These are phyloP conservation scores for Aspergillus homomorphus DNA, from an alignment of 495 filamentous ascomycete species.

Conservation along the genomic window DNA sequence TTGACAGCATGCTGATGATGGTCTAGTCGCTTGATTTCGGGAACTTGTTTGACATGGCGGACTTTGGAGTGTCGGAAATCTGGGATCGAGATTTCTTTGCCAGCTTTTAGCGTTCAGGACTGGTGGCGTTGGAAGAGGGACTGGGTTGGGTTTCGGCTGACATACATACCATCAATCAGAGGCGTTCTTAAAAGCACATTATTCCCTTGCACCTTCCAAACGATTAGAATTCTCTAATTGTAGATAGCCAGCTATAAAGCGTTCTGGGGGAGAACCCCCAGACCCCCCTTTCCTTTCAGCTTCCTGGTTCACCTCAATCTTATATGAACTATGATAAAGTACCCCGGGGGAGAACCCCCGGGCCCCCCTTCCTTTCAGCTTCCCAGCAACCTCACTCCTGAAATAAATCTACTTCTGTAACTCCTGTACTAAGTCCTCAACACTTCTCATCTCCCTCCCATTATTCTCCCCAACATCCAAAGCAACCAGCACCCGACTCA, in stretches of 20 bases:
- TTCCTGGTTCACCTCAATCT: too few species aligned
- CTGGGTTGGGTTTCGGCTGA: background rate
- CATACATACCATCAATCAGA: background rate
- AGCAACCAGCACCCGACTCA: conserved; percentile 79
- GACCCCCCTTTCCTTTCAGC: too few species aligned
- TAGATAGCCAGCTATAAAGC: too few species aligned
- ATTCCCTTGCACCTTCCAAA: too few species aligned
- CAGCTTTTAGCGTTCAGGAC: background rate
- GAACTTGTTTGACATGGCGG: conserved; percentile 31
- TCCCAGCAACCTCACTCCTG: too few species aligned
- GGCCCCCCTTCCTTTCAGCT: too few species aligned
- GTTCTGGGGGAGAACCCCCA: too few species aligned
- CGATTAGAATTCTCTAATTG: too few species aligned
- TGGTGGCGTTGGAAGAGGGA: background rate
- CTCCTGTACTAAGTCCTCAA: conserved; percentile 35
- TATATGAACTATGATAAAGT: too few species aligned
- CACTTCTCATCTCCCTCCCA: conserved; percentile 40
- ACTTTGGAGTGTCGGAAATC: conserved; percentile 27
- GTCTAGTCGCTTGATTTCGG: conserved; percentile 35
- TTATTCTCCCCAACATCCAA: conserved; percentile 64
- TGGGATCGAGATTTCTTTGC: conserved; percentile 34
- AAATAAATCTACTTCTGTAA: conserved; percentile 15
- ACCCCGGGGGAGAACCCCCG: too few species aligned
- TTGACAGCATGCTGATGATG: conserved; percentile 17
- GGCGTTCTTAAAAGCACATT: too few species aligned